Evolutionary conservation across 1,284 basidiomycete genomes (phyloP), one percentile per base, ranked within the genome.

Genomic region (Athelia sp.): DNA sequence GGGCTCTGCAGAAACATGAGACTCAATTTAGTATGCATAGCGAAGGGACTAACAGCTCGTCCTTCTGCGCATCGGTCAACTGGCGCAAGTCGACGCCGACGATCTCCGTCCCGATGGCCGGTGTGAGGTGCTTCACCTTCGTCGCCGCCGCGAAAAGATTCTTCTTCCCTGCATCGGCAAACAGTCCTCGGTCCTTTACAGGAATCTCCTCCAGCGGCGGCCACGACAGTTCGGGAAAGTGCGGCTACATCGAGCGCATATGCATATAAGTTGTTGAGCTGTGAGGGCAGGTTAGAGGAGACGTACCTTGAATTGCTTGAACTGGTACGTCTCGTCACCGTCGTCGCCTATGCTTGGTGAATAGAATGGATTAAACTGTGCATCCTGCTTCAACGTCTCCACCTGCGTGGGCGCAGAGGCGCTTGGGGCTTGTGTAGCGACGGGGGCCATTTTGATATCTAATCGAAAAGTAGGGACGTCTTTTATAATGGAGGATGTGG

Each of bases 71-170:
- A 52, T 74, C 66, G 1, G 77, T 70, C 19, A 86, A 67, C 58
- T 83, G 78, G 51, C 81, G 71, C 32, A 86, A 68, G 65, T 86
- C 83, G 54, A 87, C 68, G 13, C 84, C 84, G 18, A 66, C 59
- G 43, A 87, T 65, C 60, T 86, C 85, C 38, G 81, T 84, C 9
- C 84, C 84, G 54, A 87, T 81, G 26, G 69, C 66, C 2, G 84
- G 83, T 0, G 82, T 85, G 50, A 84, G 64, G 57, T 83, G 71
- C 54, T 71, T 75, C 48, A 85, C 73, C 61, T 78, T 85, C 48
- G 66, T 65, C 8, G 79, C 83, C n/a, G 77, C 81, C 45, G 68
- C 60, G 23, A 84, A 60, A 15, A 87, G 65, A 50, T 62, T 74
- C 57, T 75, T 74, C 67, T 86, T 86, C 53, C 72, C 69, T 1